phyloP scores from a whole-genome alignment of 2,329 filamentous ascomycete genomes.

The Ophiostoma ips region DNA sequence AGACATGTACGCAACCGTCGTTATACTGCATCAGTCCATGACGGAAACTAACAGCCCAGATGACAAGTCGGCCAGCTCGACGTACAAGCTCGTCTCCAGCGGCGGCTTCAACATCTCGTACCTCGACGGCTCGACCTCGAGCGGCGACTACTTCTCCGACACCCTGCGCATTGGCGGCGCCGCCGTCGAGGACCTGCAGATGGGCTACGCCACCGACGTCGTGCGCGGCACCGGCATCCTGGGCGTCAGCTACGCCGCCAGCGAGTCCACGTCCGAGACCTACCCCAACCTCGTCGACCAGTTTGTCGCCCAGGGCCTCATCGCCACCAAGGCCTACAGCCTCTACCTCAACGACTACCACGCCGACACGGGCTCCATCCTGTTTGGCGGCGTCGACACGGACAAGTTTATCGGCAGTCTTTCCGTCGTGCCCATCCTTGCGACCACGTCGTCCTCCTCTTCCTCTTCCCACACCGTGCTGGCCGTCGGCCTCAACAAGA shows the following conservation, averaged over 20 bases:
- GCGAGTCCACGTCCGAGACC: constrained; percentile 27
- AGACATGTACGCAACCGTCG: constrained; percentile 27
- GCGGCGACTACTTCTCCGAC: constrained; percentile 45
- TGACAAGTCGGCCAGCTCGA: constrained; percentile 31
- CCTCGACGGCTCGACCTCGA: constrained; percentile 39
- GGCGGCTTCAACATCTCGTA: constrained; percentile 46
- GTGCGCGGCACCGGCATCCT: constrained; percentile 41
- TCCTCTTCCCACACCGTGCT: constrained; percentile 26
- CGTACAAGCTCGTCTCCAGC: constrained; percentile 29
- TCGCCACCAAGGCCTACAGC: constrained; percentile 52
- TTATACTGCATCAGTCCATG: too few relatives aligned
- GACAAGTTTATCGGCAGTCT: constrained; percentile 49
- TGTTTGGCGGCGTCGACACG: constrained; percentile 58
- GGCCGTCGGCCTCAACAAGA: constrained; percentile 26
- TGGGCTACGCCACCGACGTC: constrained; percentile 37
- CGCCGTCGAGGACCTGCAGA: constrained; percentile 37
- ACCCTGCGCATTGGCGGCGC: constrained; percentile 36
- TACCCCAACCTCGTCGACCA: constrained; percentile 50
- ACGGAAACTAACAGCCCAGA: constrained; percentile 17
- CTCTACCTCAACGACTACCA: constrained; percentile 46
- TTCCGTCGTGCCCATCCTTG: constrained; percentile 39
- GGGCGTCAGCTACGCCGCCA: constrained; percentile 42
- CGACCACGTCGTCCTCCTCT: constrained; percentile 13
- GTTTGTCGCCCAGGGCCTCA: constrained; percentile 47
- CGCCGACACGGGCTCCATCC: constrained; percentile 45